Base-by-base conservation (phyloP, 495 filamentous ascomycete species). In the Corynascus novoguineensis region DNA sequence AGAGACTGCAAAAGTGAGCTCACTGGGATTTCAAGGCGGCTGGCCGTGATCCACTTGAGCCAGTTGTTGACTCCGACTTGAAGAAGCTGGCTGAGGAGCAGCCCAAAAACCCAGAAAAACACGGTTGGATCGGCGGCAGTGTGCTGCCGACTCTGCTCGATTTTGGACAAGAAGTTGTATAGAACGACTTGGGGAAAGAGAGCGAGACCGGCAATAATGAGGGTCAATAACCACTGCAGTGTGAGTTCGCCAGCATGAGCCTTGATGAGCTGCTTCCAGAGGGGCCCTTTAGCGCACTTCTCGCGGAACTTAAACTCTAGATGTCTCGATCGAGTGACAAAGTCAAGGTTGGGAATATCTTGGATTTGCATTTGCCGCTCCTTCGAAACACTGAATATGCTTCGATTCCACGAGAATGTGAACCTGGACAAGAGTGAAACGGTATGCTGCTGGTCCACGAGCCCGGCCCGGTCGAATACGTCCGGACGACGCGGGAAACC, bases 101-200 rank as follows among this genome's bases (percentile, higher is more conserved):
- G 68, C 0, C 70, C 74, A 11, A 76, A 11, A 3, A 88, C 83
- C 81, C 83, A 86, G 15, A 78, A 42, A 74, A 78, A 83, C 0
- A 79, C 63, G 27, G 69, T 64, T 5, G 60, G 60, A 21, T 67
- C 64, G 48, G 67, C 28, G 53, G 59, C 37, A 44, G 54, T 42
- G 56, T 69, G 68, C 21, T 64, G 9, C 22, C 66, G 62, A 4
- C 77, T 72, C 4, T 60, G 66, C 67, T 88, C 85, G 11, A 89
- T 73, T 5, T 55, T 60, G 72, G 61, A 74, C 29, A 89, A 63
- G 53, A 89, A 78, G 29, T 78, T 70, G 51, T 76, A 83, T 41
- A 86, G 68, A 0, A 83, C 80, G 2, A 84, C 66, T 57, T 87
- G 85, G 0, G 86, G 86, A 7, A 78, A 76, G 48, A 87, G 84